phyloP scores from a whole-genome alignment of 2,329 filamentous ascomycete genomes.

The Coniochaeta ligniaria region DNA sequence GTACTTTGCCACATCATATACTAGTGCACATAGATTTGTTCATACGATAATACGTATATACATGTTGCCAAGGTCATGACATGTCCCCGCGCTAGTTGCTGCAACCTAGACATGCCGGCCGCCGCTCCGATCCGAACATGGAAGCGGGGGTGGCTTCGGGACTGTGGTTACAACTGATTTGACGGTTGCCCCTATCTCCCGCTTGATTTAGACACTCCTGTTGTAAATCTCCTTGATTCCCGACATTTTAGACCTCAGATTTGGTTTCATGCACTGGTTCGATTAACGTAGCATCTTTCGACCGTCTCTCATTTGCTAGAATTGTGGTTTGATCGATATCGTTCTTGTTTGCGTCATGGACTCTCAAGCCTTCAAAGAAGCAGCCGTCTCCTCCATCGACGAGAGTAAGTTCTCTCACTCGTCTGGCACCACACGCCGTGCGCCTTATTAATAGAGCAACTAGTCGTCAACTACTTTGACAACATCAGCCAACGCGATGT shows the following conservation, averaged over 20 bases:
- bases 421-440: neutral
- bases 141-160: neutral
- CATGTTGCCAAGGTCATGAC: neutral
- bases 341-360: slow-evolving; percentile 10
- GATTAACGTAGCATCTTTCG: neutral
- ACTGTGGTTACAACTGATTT: neutral
- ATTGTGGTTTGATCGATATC: neutral
- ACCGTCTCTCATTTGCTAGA: neutral
- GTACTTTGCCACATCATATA: neutral
- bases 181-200: neutral
- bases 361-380: slow-evolving; percentile 13
- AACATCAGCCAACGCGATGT: slow-evolving; percentile 64
- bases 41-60: neutral
- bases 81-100: neutral
- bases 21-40: neutral
- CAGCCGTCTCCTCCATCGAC: slow-evolving; percentile 15
- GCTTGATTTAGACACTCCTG: no score
- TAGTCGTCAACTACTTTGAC: slow-evolving; percentile 81
- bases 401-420: slow-evolving; percentile 11
- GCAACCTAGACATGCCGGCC: neutral
- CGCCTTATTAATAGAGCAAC: neutral
- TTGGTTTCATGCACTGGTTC: neutral
- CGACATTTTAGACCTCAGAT: no score
- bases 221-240: no score
- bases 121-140: neutral